Evolutionary conservation across 2,329 filamentous ascomycete genomes (phyloP).

Genomic region (Fusarium sp.): DNA sequence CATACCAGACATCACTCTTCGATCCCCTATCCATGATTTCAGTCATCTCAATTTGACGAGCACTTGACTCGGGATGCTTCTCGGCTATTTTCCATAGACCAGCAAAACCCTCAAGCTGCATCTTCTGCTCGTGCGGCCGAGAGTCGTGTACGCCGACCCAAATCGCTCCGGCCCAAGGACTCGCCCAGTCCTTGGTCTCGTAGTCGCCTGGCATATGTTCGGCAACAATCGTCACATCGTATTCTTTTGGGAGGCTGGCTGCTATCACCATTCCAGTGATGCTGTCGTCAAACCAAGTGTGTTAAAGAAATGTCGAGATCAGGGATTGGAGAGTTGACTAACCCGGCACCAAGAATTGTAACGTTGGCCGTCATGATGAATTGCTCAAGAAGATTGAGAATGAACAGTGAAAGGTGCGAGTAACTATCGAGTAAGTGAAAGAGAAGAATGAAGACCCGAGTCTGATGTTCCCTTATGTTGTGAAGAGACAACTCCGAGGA

Average conservation of each 20-base stretch:
- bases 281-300: neutral
- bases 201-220: constrained; percentile 48
- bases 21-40: constrained; percentile 24
- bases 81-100: constrained; percentile 23
- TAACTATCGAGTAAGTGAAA: neutral
- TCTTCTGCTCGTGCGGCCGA: constrained; percentile 37
- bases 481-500: neutral
- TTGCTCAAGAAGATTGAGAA: neutral
- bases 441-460: neutral
- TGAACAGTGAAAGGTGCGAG: neutral
- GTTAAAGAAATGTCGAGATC: neutral
- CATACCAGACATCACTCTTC: constrained; percentile 15
- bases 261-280: constrained; percentile 48
- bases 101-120: constrained; percentile 43
- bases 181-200: constrained; percentile 45
- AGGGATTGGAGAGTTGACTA: neutral
- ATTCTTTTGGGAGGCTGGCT: constrained; percentile 39
- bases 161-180: constrained; percentile 49
- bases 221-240: constrained; percentile 50
- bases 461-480: neutral
- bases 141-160: constrained; percentile 24
- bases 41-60: constrained; percentile 18
- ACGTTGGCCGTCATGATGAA: neutral
- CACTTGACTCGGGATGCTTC: constrained; percentile 25
- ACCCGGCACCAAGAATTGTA: neutral